These are phyloP conservation scores for Diaporthe batatas DNA, from an alignment of 2,329 filamentous ascomycete genomes.

Conservation along the genomic window DNA sequence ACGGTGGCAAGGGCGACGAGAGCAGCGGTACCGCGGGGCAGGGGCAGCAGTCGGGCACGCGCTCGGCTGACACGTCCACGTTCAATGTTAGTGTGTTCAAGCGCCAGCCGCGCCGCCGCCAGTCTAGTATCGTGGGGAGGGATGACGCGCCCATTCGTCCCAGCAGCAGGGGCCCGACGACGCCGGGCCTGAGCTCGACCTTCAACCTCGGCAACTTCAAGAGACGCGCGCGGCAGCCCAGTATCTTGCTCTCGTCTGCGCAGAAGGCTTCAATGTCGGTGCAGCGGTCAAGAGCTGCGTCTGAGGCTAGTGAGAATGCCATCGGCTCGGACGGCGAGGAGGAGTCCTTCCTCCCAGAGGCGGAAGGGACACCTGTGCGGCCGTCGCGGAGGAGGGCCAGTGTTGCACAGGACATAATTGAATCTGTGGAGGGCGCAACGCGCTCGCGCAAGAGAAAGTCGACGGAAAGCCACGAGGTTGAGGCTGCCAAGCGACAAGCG, in stretches of 20 bases:
- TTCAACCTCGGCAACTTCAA: conserved; percentile 71
- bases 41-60: conserved; percentile 38
- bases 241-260: conserved; percentile 67
- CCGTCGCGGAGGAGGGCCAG: conserved; percentile 37
- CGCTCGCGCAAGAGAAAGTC: conserved; percentile 70
- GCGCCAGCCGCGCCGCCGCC: conserved; percentile 56
- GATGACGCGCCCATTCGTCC: conserved; percentile 66
- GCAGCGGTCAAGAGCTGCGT: conserved; percentile 45
- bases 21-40: not conserved
- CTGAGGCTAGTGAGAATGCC: conserved; percentile 41
- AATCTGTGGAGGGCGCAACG: conserved; percentile 41
- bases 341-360: conserved; percentile 49
- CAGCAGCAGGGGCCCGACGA: conserved; percentile 63
- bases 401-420: conserved; percentile 24
- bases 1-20: conserved; percentile 34
- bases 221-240: conserved; percentile 70
- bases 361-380: conserved; percentile 47
- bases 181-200: conserved; percentile 62
- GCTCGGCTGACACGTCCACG: conserved; percentile 60
- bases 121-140: conserved; percentile 65
- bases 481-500: conserved; percentile 50
- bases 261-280: conserved; percentile 54
- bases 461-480: conserved; percentile 57
- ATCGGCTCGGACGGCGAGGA: conserved; percentile 46
- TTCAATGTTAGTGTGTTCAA: conserved; percentile 63